A percentile compares a stretch with the other conserved stretches of the same genome.
These are phyloP conservation scores for Colletotrichum falcatum DNA, from an alignment of 2,329 filamentous ascomycete genomes.

Conservation along the genomic window DNA sequence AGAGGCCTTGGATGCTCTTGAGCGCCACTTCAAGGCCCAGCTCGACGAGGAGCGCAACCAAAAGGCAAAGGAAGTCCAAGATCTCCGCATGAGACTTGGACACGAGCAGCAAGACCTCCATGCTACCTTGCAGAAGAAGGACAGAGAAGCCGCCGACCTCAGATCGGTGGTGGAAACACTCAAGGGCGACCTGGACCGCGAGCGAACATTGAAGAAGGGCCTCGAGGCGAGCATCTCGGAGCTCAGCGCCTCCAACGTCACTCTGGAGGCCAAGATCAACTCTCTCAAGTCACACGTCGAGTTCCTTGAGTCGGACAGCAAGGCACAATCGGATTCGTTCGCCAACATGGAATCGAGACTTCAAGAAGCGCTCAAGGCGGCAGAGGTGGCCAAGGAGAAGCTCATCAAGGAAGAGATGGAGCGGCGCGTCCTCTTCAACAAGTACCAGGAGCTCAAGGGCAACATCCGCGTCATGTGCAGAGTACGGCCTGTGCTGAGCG, in stretches of 20 bases:
- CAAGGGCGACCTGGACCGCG: slow-evolving; percentile 67
- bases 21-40: slow-evolving; percentile 71
- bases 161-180: slow-evolving; percentile 60
- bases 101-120: slow-evolving; percentile 65
- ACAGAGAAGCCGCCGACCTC: slow-evolving; percentile 65
- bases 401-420: slow-evolving; percentile 92
- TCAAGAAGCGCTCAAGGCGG: slow-evolving; percentile 78
- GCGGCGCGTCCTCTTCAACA: slow-evolving; percentile 92
- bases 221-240: slow-evolving; percentile 67
- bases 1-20: slow-evolving; percentile 75
- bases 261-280: slow-evolving; percentile 80
- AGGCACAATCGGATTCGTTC: slow-evolving; percentile 89
- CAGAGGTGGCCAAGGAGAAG: slow-evolving; percentile 80
- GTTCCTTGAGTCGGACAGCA: slow-evolving; percentile 89
- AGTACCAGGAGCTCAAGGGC: slow-evolving; percentile 96
- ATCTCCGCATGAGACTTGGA: slow-evolving; percentile 67
- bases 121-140: slow-evolving; percentile 62
- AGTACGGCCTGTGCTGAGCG: slow-evolving; percentile 79
- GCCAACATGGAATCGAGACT: slow-evolving; percentile 83
- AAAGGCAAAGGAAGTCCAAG: slow-evolving; percentile 72
- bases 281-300: slow-evolving; percentile 85
- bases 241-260: slow-evolving; percentile 69
- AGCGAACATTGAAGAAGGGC: slow-evolving; percentile 70
- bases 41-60: slow-evolving; percentile 73
- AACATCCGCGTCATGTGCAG: slow-evolving; percentile 99